These are phyloP conservation scores for Eragrostis tef DNA, from an alignment of 202 grass and related monocot species.

Conservation along the genomic window DNA sequence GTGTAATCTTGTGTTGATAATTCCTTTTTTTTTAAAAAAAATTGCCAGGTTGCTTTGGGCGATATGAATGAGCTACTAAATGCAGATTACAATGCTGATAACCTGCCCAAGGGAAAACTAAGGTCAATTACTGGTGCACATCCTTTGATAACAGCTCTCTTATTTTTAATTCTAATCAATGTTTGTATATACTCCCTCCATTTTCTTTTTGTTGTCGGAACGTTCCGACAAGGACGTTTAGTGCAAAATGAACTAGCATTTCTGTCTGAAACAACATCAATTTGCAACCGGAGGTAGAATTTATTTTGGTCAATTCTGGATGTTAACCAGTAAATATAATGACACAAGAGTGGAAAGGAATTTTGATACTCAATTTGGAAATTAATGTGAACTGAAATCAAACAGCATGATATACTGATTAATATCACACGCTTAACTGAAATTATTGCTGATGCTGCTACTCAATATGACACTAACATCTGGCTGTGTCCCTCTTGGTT, in stretches of 20 bases:
- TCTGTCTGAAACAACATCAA: too few relatives aligned
- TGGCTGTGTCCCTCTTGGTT: constrained; percentile 39
- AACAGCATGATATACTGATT: constrained; percentile 14
- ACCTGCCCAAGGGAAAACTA: constrained; percentile 78
- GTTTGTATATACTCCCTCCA: background rate
- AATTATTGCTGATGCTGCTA: constrained; percentile 19
- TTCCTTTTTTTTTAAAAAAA: constrained; percentile 40
- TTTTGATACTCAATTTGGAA: background rate
- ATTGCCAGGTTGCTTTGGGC: constrained; percentile 82
- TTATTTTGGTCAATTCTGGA: background rate
- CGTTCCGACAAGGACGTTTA: too few relatives aligned
- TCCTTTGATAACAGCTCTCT: background rate
- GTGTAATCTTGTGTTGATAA: constrained; percentile 21
- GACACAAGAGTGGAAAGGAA: background rate
- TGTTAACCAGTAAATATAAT: background rate
- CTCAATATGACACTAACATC: constrained; percentile 29
- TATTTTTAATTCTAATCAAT: background rate
- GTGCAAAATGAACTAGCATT: too few relatives aligned
- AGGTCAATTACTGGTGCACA: constrained; percentile 54
- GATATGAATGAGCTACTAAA: constrained; percentile 75
- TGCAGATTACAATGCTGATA: constrained; percentile 78
- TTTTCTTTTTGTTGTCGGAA: too few relatives aligned
- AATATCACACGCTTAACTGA: background rate
- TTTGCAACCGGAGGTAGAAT: too few relatives aligned
- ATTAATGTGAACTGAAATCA: constrained; percentile 18